Conservation (phyloP, 768 basidiomycete species). For the Suillus lakei region DNA sequence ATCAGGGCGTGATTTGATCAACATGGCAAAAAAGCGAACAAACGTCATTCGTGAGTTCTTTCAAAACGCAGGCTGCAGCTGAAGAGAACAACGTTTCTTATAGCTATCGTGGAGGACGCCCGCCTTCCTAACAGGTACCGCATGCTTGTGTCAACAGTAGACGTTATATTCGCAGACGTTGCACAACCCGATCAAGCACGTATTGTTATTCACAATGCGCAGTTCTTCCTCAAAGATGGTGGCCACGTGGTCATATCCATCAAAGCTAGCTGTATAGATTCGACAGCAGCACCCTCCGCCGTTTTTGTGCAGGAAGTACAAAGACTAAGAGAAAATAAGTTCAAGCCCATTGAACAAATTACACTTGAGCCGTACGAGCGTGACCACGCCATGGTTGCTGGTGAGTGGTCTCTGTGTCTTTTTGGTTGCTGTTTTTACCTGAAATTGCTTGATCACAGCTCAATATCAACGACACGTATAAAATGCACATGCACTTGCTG, state of each 20-base stretch:
- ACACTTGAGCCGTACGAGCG: constrained; percentile 94
- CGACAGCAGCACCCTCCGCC: constrained; percentile 86
- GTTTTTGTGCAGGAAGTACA: constrained; percentile 91
- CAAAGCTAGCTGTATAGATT: constrained; percentile 99
- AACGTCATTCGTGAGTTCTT: constrained; percentile 90
- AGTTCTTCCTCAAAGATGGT: constrained; percentile 93
- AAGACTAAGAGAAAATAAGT: constrained; percentile 70
- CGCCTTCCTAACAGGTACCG: constrained; percentile 96
- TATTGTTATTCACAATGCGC: constrained; percentile 91
- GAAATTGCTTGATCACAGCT: constrained; percentile 33
- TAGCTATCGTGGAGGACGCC: constrained; percentile 97
- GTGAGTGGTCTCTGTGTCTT: constrained; percentile 42
- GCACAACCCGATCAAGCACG: constrained; percentile 99
- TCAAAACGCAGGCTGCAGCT: background rate
- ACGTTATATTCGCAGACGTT: constrained; percentile 97
- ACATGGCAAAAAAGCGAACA: constrained; percentile 99
- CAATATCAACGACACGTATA: constrained; percentile 52
- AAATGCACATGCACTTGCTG: constrained; percentile 15
- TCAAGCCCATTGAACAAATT: constrained; percentile 96
- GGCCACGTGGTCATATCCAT: constrained; percentile 96
- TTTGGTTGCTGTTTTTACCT: background rate
- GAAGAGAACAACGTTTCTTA: constrained; percentile 9
- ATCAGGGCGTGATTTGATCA: constrained; percentile 96
- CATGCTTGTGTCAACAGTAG: constrained; percentile 94
- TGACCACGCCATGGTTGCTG: constrained; percentile 90